These are phyloP conservation scores for Heterobasidion irregulare DNA, from an alignment of 1,284 basidiomycete genomes.

Conservation along the genomic window DNA sequence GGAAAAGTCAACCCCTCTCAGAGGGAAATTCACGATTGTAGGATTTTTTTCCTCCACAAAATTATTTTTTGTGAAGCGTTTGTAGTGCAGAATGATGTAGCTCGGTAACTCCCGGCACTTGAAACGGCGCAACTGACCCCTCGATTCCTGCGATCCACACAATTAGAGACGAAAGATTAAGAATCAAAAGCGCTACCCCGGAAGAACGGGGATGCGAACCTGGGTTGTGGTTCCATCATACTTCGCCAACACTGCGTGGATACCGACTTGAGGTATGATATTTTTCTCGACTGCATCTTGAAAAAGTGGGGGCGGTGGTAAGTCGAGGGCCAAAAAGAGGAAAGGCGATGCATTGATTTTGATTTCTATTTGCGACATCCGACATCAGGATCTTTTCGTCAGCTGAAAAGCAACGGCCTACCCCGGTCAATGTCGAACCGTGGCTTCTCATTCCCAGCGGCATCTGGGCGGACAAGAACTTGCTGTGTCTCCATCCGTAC, in stretches of 20 bases:
- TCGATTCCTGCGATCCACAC: slow-evolving; percentile 55
- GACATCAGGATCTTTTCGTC: not conserved
- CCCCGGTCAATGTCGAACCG: slow-evolving; percentile 90
- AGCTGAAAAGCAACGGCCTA: slow-evolving; percentile 22
- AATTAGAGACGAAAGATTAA: not conserved
- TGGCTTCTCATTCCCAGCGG: slow-evolving; percentile 65
- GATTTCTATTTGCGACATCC: slow-evolving; percentile 50
- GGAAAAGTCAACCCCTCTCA: slow-evolving; percentile 84
- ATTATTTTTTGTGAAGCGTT: slow-evolving; percentile 95
- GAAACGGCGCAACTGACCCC: slow-evolving; percentile 81
- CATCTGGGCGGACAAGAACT: slow-evolving; percentile 77
- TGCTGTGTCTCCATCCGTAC: slow-evolving; percentile 92
- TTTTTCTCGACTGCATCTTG: slow-evolving; percentile 95
- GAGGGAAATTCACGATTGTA: slow-evolving; percentile 95
- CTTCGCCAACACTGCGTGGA: slow-evolving; percentile 89
- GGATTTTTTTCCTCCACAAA: slow-evolving; percentile 99
- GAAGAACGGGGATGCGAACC: slow-evolving; percentile 30
- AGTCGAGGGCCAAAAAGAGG: slow-evolving; percentile 90
- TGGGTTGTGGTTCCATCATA: slow-evolving; percentile 91
- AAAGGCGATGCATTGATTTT: slow-evolving; percentile 86
- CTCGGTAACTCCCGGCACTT: slow-evolving; percentile 85
- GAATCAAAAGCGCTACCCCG: slow-evolving; percentile 9
- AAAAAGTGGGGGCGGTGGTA: slow-evolving; percentile 94
- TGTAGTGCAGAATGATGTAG: slow-evolving; percentile 93
- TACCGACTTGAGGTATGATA: slow-evolving; percentile 95